Percentiles rank a stretch among this genome's conserved stretches.
These are phyloP conservation scores for Phytophthora sp. DNA, from an alignment of 352 stramenopile species.

Conservation along the genomic window DNA sequence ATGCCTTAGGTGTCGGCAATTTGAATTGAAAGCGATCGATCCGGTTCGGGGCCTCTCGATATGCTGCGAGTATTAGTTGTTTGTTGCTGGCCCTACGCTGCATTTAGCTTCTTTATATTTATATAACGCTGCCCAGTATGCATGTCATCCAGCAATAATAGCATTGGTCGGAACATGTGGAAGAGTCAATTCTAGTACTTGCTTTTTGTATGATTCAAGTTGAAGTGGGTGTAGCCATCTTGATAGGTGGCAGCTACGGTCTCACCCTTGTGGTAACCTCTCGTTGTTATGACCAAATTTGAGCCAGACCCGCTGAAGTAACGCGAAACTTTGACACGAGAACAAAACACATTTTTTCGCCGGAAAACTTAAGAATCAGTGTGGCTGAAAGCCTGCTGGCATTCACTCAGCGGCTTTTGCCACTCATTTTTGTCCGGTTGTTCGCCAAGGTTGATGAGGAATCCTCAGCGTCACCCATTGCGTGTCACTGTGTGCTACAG, in stretches of 20 bases:
- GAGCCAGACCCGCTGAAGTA: conserved; percentile 3
- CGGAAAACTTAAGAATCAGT: conserved; percentile 15
- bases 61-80: neutral
- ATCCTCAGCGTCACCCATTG: conserved; percentile 1
- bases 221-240: conserved; percentile 30
- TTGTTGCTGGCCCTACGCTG: neutral
- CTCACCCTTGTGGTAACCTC: too few relatives aligned
- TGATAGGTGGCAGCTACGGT: too few relatives aligned
- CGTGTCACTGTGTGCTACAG: conserved; percentile 10
- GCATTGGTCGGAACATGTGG: conserved; percentile 2
- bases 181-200: conserved; percentile 16
- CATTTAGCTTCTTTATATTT: conserved; percentile 24
- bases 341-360: neutral
- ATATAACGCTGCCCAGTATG: conserved; percentile 1
- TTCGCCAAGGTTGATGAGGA: conserved; percentile 2
- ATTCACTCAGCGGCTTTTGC: too few relatives aligned
- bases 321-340: conserved; percentile 18
- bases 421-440: too few relatives aligned
- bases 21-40: neutral
- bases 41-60: conserved; percentile 11
- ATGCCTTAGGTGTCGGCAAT: conserved; percentile 6
- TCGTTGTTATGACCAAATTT: too few relatives aligned
- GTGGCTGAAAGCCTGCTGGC: too few relatives aligned
- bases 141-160: conserved; percentile 26
- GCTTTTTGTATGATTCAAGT: conserved; percentile 27